Evolutionary conservation across 306 rosid genomes (phyloP).

Genomic region (Corylus heterophylla): DNA sequence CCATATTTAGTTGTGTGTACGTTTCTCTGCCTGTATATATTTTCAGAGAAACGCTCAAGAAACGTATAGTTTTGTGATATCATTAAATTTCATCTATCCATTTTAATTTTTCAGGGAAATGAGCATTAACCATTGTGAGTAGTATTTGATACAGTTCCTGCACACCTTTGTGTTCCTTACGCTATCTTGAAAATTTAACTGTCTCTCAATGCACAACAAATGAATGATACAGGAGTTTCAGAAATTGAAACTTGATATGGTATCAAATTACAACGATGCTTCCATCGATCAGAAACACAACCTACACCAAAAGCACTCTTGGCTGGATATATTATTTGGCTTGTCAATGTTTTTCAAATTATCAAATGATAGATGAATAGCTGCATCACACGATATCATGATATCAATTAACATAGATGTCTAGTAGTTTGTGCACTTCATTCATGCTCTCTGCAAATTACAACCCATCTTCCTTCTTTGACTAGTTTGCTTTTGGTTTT

Average conservation of each 20-base stretch:
- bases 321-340: background rate
- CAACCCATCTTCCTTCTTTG: background rate
- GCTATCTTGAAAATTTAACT: background rate
- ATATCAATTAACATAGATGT: background rate
- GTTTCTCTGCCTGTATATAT: background rate
- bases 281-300: background rate
- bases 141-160: background rate
- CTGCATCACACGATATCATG: background rate
- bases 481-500: background rate
- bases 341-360: background rate
- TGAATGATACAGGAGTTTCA: background rate
- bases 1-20: background rate
- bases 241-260: conserved; percentile 1
- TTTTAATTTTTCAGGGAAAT: background rate
- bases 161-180: background rate
- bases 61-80: background rate
- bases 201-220: background rate
- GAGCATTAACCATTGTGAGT: background rate
- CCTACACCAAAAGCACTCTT: background rate
- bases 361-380: background rate
- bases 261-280: background rate
- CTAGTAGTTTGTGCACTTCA: background rate
- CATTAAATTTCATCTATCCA: background rate
- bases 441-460: background rate
- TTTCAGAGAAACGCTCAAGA: background rate